Evolutionary conservation across 805 yeast genomes (phyloP), one percentile per base, ranked within the genome.

Genomic region (Blastobotrys americana): DNA sequence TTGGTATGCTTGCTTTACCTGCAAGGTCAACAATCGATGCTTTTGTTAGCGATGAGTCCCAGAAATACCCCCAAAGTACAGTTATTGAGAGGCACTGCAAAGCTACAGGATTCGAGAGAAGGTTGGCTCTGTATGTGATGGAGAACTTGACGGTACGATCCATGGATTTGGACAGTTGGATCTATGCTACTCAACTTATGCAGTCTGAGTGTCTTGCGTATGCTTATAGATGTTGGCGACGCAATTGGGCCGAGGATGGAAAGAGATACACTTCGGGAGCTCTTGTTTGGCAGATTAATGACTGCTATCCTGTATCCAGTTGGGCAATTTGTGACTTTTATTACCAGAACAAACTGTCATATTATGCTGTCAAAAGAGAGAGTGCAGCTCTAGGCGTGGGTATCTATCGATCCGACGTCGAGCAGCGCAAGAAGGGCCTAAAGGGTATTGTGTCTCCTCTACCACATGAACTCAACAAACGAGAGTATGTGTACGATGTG

Each of bases 211-310:
- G 78, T 54, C 55, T 73, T 8, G 64, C 67, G 3, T 71, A 63
- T 50, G 77, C 77, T 3, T 66, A 70, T 44, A 56, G 69, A 44
- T 64, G 67, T 45, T 73, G 77, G 71, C 63, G 76, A 57, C 51
- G 76, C 17, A 56, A 67, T 43, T 74, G 78, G 79, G 58, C 60
- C 22, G 59, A 57, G 3, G 56, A 55, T 3, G 64, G 64, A 2
- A 51, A 60, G 31, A 61, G 72, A 35, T 59, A 63, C 34, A 55
- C 56, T 34, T 71, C 74, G 13, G 79, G 78, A 2, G 68, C 73
- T 3, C 55, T 74, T 33, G 76, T 74, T 5, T 74, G 79, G 79
- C 79, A 74, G 56, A 54, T 71, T 20, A 72, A 74, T 48, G 78
- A 74, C 53, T 72, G 76, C 46, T 73, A 76, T 73, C 78, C 78